A percentile compares a stretch with the other conserved stretches of the same genome.
phyloP scores from a whole-genome alignment of 192 early-diverging fungal species.

The Dissophora ornata region DNA sequence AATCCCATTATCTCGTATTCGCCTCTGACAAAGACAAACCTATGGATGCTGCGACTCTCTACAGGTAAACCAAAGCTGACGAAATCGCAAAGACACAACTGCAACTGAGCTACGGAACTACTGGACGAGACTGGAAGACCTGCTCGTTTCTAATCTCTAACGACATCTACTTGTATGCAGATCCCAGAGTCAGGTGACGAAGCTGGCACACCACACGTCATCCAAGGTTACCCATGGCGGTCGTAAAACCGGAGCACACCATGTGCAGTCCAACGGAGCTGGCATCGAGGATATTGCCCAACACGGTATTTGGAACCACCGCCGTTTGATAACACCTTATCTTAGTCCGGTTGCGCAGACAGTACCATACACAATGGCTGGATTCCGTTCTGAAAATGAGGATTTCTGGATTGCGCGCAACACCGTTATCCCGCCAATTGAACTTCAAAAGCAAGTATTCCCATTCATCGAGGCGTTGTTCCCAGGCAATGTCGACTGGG shows the following conservation, averaged over 20 bases:
- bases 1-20: constrained; percentile 1
- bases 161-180: not conserved
- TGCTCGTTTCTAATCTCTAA: not conserved
- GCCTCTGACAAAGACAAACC: not conserved
- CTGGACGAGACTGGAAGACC: not conserved
- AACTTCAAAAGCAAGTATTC: constrained; percentile 7
- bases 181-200: constrained; percentile 6
- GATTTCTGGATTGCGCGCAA: constrained; percentile 2
- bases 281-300: constrained; percentile 15
- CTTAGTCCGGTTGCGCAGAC: not conserved
- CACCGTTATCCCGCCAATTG: not conserved
- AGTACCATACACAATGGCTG: constrained; percentile 1
- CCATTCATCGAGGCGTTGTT: constrained; percentile 18
- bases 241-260: constrained; percentile 8
- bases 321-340: not conserved
- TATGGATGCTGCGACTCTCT: not conserved
- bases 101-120: not conserved
- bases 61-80: not conserved
- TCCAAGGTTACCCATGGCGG: constrained; percentile 15
- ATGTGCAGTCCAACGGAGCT: constrained; percentile 1
- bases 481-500: not conserved
- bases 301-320: constrained; percentile 7
- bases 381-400: not conserved
- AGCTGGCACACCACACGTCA: not conserved
- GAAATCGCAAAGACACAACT: not conserved